Evolutionary conservation across 75 land plant species (phyloP).

Genomic region (Selaginella tamariscina): DNA sequence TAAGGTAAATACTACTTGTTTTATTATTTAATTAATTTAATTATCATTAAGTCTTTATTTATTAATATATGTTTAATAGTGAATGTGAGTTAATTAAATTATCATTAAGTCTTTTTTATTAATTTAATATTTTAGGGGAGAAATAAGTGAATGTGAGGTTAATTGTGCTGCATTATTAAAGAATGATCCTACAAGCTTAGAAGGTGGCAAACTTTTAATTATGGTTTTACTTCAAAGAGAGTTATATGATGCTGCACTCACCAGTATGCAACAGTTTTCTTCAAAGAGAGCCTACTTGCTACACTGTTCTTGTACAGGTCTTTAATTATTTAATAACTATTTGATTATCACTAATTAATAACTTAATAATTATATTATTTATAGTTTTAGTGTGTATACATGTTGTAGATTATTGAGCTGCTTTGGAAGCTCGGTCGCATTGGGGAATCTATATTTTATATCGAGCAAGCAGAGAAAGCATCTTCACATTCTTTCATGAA

Average conservation of each 20-base stretch:
- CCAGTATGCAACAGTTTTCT: slow-evolving; percentile 20
- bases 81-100: not conserved
- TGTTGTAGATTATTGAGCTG: slow-evolving; percentile 18
- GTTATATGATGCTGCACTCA: slow-evolving; percentile 23
- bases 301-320: slow-evolving; percentile 16
- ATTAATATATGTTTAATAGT: not conserved
- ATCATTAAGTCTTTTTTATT: not conserved
- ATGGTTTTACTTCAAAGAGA: slow-evolving; percentile 21
- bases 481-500: slow-evolving; percentile 1
- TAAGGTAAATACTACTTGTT: slow-evolving; percentile 11
- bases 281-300: slow-evolving; percentile 19
- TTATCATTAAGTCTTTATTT: not conserved
- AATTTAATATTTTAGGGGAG: slow-evolving; percentile 15
- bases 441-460: slow-evolving; percentile 18
- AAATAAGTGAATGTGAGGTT: slow-evolving; percentile 26
- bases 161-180: slow-evolving; percentile 19
- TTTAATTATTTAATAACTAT: not conserved
- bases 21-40: not conserved
- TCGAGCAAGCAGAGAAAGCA: slow-evolving; percentile 19
- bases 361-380: too few species aligned
- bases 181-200: slow-evolving; percentile 16
- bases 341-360: too few species aligned
- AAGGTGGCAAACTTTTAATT: slow-evolving; percentile 21
- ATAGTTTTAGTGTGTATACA: not conserved
- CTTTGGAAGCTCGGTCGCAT: slow-evolving; percentile 19